Evolutionary conservation across 148 eudicot species (phyloP).

Genomic region (Chenopodium berlandieri): DNA sequence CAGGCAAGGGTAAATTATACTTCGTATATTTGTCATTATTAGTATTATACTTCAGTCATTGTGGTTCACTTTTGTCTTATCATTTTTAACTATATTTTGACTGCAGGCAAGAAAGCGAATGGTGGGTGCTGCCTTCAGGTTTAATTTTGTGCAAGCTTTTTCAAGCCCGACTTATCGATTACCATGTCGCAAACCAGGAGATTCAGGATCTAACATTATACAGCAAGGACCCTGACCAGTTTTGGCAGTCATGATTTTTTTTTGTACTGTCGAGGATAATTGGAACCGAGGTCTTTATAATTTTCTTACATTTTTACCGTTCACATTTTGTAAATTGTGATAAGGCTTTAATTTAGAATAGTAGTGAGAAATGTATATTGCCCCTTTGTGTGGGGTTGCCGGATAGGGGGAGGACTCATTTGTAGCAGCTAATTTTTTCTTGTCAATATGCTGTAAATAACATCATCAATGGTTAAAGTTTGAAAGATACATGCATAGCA

Average conservation of each 20-base stretch:
- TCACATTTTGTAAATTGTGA: conserved; percentile 15
- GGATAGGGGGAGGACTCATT: background rate
- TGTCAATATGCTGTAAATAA: conserved; percentile 27
- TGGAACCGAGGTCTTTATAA: background rate
- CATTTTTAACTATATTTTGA: conserved; percentile 8
- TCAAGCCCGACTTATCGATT: conserved; percentile 74
- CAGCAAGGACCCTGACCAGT: conserved; percentile 60
- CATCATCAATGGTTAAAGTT: background rate
- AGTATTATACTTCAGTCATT: background rate
- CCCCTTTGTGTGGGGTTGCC: background rate
- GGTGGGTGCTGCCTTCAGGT: conserved; percentile 89
- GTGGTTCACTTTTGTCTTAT: background rate
- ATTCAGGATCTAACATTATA: conserved; percentile 81
- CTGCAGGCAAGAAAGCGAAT: conserved; percentile 85
- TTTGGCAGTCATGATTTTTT: conserved; percentile 60
- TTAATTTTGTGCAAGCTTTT: conserved; percentile 64
- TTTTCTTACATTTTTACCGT: background rate
- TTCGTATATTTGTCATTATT: background rate
- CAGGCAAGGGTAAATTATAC: conserved; percentile 52
- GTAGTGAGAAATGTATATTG: conserved; percentile 18
- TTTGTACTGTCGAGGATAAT: background rate
- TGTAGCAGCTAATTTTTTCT: conserved; percentile 9
- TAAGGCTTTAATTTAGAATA: background rate
- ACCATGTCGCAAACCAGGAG: conserved; percentile 94
- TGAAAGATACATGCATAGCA: background rate